Evolutionary conservation across 2,329 filamentous ascomycete genomes (phyloP), one percentile per base, ranked within the genome.

Genomic region (Proliferodiscus dingleyae): DNA sequence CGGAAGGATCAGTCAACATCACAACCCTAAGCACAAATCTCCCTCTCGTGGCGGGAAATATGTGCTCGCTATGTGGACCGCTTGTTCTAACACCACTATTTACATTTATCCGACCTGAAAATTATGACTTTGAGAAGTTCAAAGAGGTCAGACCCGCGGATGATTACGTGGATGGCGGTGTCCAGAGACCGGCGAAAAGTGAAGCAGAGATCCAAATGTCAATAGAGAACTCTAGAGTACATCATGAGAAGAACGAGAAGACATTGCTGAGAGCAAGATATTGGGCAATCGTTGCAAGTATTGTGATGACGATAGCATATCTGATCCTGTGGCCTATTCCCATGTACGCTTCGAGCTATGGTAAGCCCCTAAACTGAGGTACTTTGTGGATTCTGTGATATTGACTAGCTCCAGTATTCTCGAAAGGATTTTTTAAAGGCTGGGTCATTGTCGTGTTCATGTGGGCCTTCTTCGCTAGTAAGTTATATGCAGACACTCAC

Each of bases 1-100:
- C 64, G 18, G 62, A 63, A 34, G 55, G 65, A 28, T 56, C 53
- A 2, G 55, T 66, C 24, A 64, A 62, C 26, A 63, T 59, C 13
- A 56, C 54, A 13, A 55, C 56, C 4, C 41, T 47, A 15, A 37
- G 23, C n/a, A 46, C 28, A 8, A 53, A 47, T 24, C 38, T 51
- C 11, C 47, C 53, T 8, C 45, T 64, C 50, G 57, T 60, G 4
- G 51, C 51, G 16, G 56, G 56, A 5, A 57, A 57, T 21, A 55
- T 60, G 37, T 47, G 44, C 40, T 52, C 55, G 4, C 39, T 55
- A 2, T 40, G 41, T 11, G 47, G 45, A 24, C 54, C 54, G 34
- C 44, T 57, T 15, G 43, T 57, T 16, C 32, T 52, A 18, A 57
- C 54, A n/a, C 49, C 47, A 2, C 30, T 62, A 11, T 45, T 61